A percentile compares a stretch with the other conserved stretches of the same genome.
These are phyloP conservation scores for Pyrenochaeta sp. DNA, from an alignment of 2,329 filamentous ascomycete genomes.

Conservation along the genomic window DNA sequence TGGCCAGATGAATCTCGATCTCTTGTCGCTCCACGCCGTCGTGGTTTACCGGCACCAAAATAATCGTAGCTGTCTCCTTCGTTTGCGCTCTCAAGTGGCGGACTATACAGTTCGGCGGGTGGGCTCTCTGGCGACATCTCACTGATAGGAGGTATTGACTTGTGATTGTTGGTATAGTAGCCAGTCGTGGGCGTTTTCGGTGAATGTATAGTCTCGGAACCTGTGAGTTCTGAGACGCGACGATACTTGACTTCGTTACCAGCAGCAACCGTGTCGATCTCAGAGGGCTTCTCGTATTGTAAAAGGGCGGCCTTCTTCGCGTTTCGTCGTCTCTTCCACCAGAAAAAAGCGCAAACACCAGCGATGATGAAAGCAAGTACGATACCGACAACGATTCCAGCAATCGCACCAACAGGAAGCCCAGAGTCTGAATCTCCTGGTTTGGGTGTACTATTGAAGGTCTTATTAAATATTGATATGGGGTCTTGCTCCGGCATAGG, in stretches of 20 bases:
- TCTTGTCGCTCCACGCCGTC: constrained; percentile 31
- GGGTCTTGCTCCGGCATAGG: constrained; percentile 28
- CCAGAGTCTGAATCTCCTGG: constrained; percentile 5
- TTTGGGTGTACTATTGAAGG: constrained; percentile 14
- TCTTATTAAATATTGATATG: constrained; percentile 32
- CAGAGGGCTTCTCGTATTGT: constrained; percentile 23
- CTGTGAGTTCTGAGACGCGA: constrained; percentile 44
- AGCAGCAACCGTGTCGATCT: constrained; percentile 40
- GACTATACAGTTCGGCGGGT: constrained; percentile 45
- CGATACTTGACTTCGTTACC: constrained; percentile 41
- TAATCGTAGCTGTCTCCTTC: constrained; percentile 30
- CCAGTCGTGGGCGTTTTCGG: constrained; percentile 33
- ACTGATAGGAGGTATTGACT: constrained; percentile 41
- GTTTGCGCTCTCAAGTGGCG: constrained; percentile 27
- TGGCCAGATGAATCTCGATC: constrained; percentile 35
- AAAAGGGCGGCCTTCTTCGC: constrained; percentile 8
- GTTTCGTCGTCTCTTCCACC: constrained; percentile 33
- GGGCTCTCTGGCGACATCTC: constrained; percentile 45
- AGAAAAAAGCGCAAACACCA: constrained; percentile 36
- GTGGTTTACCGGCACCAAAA: constrained; percentile 29
- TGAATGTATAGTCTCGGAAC: constrained; percentile 37
- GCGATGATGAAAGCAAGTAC: constrained; percentile 33
- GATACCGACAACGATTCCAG: constrained; percentile 46
- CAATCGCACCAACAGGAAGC: constrained; percentile 40
- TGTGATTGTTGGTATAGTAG: constrained; percentile 36